These are phyloP conservation scores for Fusarium pininemorale DNA, from an alignment of 2,329 filamentous ascomycete species.

Conservation along the genomic window DNA sequence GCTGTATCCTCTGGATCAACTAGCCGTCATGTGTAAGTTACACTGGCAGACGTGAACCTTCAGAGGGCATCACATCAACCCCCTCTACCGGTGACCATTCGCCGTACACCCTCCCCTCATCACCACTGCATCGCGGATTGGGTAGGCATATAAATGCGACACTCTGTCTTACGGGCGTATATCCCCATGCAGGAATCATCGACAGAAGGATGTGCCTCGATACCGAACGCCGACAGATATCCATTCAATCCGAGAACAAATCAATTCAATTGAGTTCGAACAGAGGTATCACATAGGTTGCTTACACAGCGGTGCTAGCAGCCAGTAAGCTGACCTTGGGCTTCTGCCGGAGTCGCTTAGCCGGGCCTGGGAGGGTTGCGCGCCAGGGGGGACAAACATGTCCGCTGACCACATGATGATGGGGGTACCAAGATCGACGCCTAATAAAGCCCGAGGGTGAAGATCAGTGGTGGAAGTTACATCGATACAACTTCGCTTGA, in stretches of 20 bases:
- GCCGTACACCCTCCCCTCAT: constrained; percentile 14
- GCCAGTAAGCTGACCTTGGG: constrained; percentile 9
- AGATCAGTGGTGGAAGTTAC: background rate
- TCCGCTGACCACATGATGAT: constrained; percentile 1
- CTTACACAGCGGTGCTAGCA: background rate
- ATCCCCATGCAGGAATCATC: constrained; percentile 17
- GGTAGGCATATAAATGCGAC: constrained; percentile 1
- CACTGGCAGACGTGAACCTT: background rate
- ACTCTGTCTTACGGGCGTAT: background rate
- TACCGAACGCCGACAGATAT: constrained; percentile 28
- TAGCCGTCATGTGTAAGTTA: background rate
- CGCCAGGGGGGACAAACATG: background rate
- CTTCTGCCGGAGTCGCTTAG: background rate
- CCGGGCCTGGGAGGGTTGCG: constrained; percentile 10
- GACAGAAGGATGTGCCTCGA: background rate
- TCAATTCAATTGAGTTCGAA: background rate
- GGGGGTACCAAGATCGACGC: background rate
- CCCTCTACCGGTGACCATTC: constrained; percentile 6
- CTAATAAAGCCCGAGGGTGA: background rate
- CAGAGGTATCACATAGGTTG: background rate
- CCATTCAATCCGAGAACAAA: constrained; percentile 4
- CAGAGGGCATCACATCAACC: background rate
- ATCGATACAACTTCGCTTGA: background rate
- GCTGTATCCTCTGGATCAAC: background rate
- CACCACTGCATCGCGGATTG: constrained; percentile 15